Evolutionary conservation across 1,284 basidiomycete species (phyloP), one percentile per base, ranked within the genome.

Genomic region (Moesziomyces aphidis): DNA sequence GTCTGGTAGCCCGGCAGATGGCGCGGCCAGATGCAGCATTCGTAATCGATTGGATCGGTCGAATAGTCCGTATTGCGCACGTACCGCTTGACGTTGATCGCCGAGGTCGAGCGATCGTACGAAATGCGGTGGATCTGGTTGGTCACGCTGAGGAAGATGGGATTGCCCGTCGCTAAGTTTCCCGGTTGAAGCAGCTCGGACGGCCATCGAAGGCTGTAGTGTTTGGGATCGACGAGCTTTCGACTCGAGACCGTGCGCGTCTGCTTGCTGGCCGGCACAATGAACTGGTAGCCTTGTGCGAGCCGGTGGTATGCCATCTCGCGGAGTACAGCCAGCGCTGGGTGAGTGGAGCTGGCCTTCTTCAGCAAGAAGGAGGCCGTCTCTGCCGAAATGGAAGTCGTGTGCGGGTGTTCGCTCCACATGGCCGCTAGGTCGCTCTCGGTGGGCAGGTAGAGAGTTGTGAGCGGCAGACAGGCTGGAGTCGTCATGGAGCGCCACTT

Each of bases 261-360:
- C 47, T 61, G 59, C 47, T 68, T 69, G 57, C 61, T 71, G 4
- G 62, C 69, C 5, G 63, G 57, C 10, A 85, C 83, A 47, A 97
- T 91, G 80, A 98, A 94, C 84, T 99, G 96, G 85, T 97, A 99
- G n/a, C 96, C 95, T 84, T 98, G 95, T 8, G 92, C 90, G 9
- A 99, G 88, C 17, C 96, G 89, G 58, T 97, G 91, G 5, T 93
- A 94, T 1, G 93, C 92, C 93, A 98, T 96, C 54, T 94, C 94
- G 34, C 92, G 89, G 91, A 98, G 93, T 26, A 97, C 92, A 8
- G 84, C 85, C 36, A 85, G 56, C 0, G 90, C 91, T 46, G 95
- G 86, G 0, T 94, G 93, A 1, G 81, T 90, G 87, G 67, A 91
- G 87, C 61, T 91, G 24, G 66, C 58, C 57, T 76, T 74, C 50